Conservation (phyloP, 495 filamentous ascomycete genomes). For the Bacidia gigantensis region DNA sequence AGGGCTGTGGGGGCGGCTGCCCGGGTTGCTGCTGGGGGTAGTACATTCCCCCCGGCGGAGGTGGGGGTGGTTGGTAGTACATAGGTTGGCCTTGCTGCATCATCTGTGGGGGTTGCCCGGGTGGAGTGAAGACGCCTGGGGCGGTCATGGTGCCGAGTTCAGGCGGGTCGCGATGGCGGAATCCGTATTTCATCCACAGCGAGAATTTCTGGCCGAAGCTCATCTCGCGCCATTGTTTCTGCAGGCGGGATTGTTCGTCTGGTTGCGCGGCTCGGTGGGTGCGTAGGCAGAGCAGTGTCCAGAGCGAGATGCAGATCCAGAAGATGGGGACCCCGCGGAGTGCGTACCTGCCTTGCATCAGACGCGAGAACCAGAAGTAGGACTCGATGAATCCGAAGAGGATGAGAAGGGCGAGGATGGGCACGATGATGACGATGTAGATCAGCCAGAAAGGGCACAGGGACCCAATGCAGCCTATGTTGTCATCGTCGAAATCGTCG, state of each 20-base stretch:
- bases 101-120: background rate
- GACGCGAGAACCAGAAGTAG: slow-evolving; percentile 3
- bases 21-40: background rate
- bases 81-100: background rate
- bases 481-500: background rate
- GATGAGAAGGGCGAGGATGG: slow-evolving; percentile 1
- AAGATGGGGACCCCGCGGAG: slow-evolving; percentile 1
- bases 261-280: background rate
- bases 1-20: background rate
- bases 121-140: background rate
- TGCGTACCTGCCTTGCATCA: background rate
- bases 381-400: slow-evolving; percentile 1
- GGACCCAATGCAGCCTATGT: background rate
- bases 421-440: slow-evolving; percentile 2
- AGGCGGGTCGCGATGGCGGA: slow-evolving; percentile 2
- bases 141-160: background rate
- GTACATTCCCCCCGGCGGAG: background rate
- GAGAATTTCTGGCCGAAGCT: background rate
- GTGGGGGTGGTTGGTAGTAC: background rate
- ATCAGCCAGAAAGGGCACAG: slow-evolving; percentile 5
- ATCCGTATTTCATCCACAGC: slow-evolving; percentile 6
- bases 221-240: slow-evolving; percentile 7
- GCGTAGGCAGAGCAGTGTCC: slow-evolving; percentile 3
- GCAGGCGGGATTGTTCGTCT: background rate
- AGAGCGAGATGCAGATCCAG: background rate